These are phyloP conservation scores for Solanum bulbocastanum DNA, from an alignment of 257 asterid species.

Conservation along the genomic window DNA sequence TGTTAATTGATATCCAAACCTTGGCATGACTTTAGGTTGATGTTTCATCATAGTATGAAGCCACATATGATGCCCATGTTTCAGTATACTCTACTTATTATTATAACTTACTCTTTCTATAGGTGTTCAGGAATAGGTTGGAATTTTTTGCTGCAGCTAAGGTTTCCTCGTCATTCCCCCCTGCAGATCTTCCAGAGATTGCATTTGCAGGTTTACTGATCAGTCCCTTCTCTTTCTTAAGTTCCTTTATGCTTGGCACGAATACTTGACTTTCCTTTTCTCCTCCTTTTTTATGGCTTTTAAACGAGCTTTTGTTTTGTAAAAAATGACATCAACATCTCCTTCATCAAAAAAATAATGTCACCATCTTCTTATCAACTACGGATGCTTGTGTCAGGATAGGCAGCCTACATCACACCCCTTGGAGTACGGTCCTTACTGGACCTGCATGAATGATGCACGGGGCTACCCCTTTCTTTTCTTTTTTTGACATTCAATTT, in stretches of 20 bases:
- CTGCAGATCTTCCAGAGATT: slow-evolving; percentile 91
- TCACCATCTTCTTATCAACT: not conserved
- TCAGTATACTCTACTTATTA: not conserved
- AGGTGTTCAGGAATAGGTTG: slow-evolving; percentile 85
- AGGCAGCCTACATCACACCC: not conserved
- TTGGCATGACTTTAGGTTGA: not conserved
- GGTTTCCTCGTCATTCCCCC: slow-evolving; percentile 80
- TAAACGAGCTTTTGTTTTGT: not conserved
- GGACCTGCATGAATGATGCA: not conserved
- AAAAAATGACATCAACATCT: not conserved
- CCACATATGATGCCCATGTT: not conserved
- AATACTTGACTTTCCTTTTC: not conserved
- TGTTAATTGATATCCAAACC: not conserved
- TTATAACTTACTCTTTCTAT: slow-evolving; percentile 14
- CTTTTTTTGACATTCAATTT: not conserved
- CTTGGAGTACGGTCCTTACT: not conserved
- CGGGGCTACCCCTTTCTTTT: not conserved
- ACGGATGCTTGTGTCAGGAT: not conserved
- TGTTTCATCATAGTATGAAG: not conserved
- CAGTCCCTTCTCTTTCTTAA: not conserved
- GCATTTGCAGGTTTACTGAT: slow-evolving; percentile 82
- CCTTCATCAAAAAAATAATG: not conserved
- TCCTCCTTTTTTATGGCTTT: not conserved
- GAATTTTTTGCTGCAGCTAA: slow-evolving; percentile 96
- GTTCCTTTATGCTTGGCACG: not conserved